Conservation (phyloP, 108 stramenopile genomes). For the Cylindrotheca fusiformis region DNA sequence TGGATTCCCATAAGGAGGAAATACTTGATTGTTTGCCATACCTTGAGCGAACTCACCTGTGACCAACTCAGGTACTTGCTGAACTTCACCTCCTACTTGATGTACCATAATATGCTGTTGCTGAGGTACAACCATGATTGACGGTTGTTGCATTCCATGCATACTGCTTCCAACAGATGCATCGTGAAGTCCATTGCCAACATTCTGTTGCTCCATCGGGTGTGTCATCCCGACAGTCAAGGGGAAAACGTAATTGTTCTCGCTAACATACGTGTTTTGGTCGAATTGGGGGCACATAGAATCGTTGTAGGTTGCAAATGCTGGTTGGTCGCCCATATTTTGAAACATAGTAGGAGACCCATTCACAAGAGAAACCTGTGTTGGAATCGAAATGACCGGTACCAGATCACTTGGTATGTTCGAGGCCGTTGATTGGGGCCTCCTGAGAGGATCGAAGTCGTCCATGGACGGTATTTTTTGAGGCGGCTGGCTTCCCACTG, state of each 20-base stretch:
- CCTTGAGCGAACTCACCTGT: neutral
- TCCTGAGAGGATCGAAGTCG: conserved; percentile 27
- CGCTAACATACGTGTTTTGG: conserved; percentile 13
- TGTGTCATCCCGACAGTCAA: conserved; percentile 26
- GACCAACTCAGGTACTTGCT: conserved; percentile 8
- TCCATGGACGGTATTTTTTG: conserved; percentile 4
- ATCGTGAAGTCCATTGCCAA: conserved; percentile 6
- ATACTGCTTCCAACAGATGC: neutral
- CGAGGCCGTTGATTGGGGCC: neutral
- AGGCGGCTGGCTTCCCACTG: neutral
- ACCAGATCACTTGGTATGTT: conserved; percentile 4
- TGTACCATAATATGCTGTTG: conserved; percentile 32
- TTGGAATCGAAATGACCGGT: conserved; percentile 31
- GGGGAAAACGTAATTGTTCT: conserved; percentile 20
- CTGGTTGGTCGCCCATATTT: neutral
- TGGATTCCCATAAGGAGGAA: neutral
- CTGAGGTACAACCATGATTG: conserved; percentile 22
- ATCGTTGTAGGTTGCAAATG: conserved; percentile 1
- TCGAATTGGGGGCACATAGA: conserved; percentile 1
- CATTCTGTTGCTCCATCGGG: conserved; percentile 2
- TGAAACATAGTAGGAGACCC: conserved; percentile 6
- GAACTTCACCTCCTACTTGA: conserved; percentile 18
- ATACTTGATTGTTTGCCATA: neutral
- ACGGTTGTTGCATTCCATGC: conserved; percentile 20
- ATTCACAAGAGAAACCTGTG: conserved; percentile 19